A percentile compares a stretch with the other conserved stretches of the same genome.
Evolutionary conservation across 106 monocot genomes (phyloP).

Genomic region (Hemerocallis citrina): DNA sequence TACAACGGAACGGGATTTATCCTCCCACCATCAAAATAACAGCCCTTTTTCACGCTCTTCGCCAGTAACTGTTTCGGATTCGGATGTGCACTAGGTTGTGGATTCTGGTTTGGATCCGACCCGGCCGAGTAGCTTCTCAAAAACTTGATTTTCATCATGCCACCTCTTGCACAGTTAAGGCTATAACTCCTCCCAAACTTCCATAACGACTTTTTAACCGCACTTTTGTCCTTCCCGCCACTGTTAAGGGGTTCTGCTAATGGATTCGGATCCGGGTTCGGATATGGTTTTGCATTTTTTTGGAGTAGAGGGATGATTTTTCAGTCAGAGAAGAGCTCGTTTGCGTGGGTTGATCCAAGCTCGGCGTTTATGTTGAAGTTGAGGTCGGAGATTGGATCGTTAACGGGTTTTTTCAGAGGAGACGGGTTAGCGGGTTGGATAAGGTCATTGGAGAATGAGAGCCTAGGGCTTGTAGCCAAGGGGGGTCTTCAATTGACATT

Average conservation of each 20-base stretch:
- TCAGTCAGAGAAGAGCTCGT: conserved; percentile 12
- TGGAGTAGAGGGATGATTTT: conserved; percentile 6
- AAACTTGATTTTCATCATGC: neutral
- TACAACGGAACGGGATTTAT: neutral
- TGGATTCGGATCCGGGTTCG: neutral
- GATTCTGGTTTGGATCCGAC: neutral
- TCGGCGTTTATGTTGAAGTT: conserved; percentile 8
- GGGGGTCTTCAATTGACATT: too few relatives aligned
- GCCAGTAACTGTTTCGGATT: neutral
- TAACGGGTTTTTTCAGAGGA: neutral
- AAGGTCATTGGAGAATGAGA: conserved; percentile 7
- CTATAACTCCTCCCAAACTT: conserved; percentile 1
- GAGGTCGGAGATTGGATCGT: neutral
- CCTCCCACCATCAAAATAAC: neutral
- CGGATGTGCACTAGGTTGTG: too few relatives aligned
- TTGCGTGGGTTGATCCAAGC: neutral
- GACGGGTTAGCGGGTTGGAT: neutral
- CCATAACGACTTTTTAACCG: conserved; percentile 10
- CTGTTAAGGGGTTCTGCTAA: neutral
- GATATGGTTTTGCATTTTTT: neutral
- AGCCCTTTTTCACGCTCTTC: neutral
- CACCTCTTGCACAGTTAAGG: neutral
- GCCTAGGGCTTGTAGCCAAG: conserved; percentile 11
- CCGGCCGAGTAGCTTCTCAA: conserved; percentile 7
- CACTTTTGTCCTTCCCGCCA: too few relatives aligned